phyloP scores from a whole-genome alignment of 805 yeast species.

The Candida insectorum region DNA sequence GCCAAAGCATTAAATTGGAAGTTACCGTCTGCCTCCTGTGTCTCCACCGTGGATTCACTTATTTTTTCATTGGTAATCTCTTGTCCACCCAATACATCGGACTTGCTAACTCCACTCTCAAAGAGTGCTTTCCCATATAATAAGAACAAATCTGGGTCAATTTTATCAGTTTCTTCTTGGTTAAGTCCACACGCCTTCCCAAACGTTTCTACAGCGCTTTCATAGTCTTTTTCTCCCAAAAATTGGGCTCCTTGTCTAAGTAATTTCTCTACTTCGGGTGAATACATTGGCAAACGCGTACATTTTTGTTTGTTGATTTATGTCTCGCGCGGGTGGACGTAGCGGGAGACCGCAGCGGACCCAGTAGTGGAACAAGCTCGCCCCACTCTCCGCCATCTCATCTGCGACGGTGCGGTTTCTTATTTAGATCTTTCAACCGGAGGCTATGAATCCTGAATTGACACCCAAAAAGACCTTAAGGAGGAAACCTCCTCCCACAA shows the following conservation, averaged over 20 bases:
- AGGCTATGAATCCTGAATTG: background rate
- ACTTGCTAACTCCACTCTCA: constrained; percentile 68
- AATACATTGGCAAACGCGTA: constrained; percentile 20
- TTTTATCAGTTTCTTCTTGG: constrained; percentile 47
- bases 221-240: constrained; percentile 64
- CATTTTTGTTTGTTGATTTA: too few relatives aligned
- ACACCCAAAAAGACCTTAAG: constrained; percentile 17
- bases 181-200: constrained; percentile 68
- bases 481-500: constrained; percentile 25
- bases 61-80: constrained; percentile 12
- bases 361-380: too few relatives aligned
- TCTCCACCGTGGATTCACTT: constrained; percentile 19
- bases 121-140: constrained; percentile 79
- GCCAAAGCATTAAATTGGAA: constrained; percentile 24
- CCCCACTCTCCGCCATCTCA: too few relatives aligned
- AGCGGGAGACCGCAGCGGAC: too few relatives aligned
- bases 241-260: constrained; percentile 61
- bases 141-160: constrained; percentile 71
- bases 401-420: too few relatives aligned
- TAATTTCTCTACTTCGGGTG: constrained; percentile 43
- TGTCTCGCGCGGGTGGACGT: too few relatives aligned
- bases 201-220: constrained; percentile 63
- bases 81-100: constrained; percentile 69
- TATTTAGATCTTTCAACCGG: too few relatives aligned
- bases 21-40: constrained; percentile 18